Percentiles rank a stretch among this genome's conserved stretches.
Evolutionary conservation across 306 rosid genomes (phyloP).

Genomic region (Betula pendula): DNA sequence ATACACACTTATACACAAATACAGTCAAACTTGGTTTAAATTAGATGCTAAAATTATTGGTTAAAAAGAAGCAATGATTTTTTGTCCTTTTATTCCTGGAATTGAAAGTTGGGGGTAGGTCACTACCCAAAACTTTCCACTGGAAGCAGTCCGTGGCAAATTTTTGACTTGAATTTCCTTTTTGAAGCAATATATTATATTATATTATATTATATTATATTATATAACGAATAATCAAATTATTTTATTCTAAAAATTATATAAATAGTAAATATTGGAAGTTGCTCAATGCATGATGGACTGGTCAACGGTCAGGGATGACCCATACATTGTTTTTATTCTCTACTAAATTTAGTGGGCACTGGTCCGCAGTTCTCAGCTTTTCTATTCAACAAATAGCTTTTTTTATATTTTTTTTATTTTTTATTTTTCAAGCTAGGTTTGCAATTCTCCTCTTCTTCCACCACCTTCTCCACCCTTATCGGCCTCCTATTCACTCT

Average conservation of each 20-base stretch:
- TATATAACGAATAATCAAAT: background rate
- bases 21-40: background rate
- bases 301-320: conserved; percentile 48
- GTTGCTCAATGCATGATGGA: conserved; percentile 13
- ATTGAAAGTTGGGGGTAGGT: conserved; percentile 21
- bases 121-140: conserved; percentile 9
- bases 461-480: too few species aligned
- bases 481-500: too few species aligned
- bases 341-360: conserved; percentile 20
- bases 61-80: background rate
- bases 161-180: conserved; percentile 23
- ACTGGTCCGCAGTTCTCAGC: too few species aligned
- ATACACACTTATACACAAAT: too few species aligned
- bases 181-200: background rate
- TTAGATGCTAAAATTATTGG: background rate
- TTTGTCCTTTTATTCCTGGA: background rate
- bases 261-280: background rate
- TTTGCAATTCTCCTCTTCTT: too few species aligned
- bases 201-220: too few species aligned
- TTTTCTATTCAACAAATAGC: too few species aligned
- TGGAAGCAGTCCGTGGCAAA: conserved; percentile 19
- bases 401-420: background rate
- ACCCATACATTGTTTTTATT: conserved; percentile 44
- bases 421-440: too few species aligned
- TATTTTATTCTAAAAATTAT: background rate